Percentiles rank a stretch among this genome's conserved stretches.
Conservation (phyloP, 1,284 basidiomycete species). For the Pholiota adiposa region DNA sequence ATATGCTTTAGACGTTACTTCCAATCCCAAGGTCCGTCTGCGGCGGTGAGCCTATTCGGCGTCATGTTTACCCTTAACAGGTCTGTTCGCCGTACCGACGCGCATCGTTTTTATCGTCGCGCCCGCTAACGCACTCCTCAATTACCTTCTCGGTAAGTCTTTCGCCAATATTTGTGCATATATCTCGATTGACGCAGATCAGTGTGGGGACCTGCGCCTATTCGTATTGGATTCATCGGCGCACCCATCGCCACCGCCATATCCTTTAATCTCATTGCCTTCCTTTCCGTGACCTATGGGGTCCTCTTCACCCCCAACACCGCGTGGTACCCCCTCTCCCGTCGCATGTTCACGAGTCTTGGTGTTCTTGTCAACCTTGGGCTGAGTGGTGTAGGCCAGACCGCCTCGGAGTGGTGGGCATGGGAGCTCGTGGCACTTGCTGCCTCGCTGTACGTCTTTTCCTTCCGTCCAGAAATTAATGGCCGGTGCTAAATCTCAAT, state of each 20-base stretch:
- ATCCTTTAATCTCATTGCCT: slow-evolving; percentile 84
- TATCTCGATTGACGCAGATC: background rate
- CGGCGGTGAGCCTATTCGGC: background rate
- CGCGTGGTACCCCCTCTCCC: slow-evolving; percentile 85
- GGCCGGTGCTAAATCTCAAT: background rate
- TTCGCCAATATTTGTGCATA: background rate
- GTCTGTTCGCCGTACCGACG: slow-evolving; percentile 87
- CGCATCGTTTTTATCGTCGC: slow-evolving; percentile 85
- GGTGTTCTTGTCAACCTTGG: slow-evolving; percentile 78
- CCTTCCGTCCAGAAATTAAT: background rate
- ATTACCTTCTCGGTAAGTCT: slow-evolving; percentile 74
- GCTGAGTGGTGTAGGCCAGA: slow-evolving; percentile 73
- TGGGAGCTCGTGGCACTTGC: slow-evolving; percentile 77
- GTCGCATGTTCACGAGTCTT: slow-evolving; percentile 69
- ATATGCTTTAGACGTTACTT: slow-evolving; percentile 71
- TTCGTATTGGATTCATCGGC: slow-evolving; percentile 90
- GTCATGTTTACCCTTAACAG: slow-evolving; percentile 35
- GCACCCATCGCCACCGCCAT: slow-evolving; percentile 91
- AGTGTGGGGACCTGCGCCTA: slow-evolving; percentile 84
- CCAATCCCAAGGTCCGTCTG: slow-evolving; percentile 74
- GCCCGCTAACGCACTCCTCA: slow-evolving; percentile 85
- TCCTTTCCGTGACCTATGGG: slow-evolving; percentile 75
- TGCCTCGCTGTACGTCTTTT: slow-evolving; percentile 49
- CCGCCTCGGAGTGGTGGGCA: slow-evolving; percentile 89
- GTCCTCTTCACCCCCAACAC: slow-evolving; percentile 74